Evolutionary conservation across 495 filamentous ascomycete species (phyloP), one percentile per base, ranked within the genome.

Genomic region (Annulohypoxylon moriforme): DNA sequence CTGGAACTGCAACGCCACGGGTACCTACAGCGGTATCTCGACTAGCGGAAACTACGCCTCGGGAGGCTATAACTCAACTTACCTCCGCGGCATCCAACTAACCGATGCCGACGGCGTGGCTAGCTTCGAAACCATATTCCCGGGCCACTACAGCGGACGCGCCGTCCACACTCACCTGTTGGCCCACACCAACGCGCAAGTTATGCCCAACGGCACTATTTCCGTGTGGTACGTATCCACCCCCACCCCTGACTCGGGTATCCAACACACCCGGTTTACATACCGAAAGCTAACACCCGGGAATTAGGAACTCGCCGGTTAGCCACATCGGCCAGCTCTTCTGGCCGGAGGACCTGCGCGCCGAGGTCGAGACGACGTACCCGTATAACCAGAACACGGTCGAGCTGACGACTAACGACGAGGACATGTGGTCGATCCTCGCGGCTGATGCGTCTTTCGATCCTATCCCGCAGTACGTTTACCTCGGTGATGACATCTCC

Each of bases 271-370:
- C 9, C 33, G 9, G 33, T 36, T 11, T 11, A 1, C 9, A 36
- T 11, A 18, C 14, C 8, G 11, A 40, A 40, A 16, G 22, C 49
- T 62, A 57, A 68, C 29, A 8, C 11, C 13, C 8, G 36, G 27
- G 16, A 22, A 49, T 16, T 16, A 62, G 58, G 27, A 76, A 78
- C 16, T 81, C 59, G 18, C 73, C 72, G 4, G 77, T 87, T 44
- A 78, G 81, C n/a, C 87, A 92, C 75, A 80, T 90, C 60, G 80
- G 89, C 63, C 89, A 91, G 76, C 68, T 91, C 13, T 92, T 89
- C 85, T 92, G 86, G 78, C 86, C 87, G 59, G 84, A 91, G 71
- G 82, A 80, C 31, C 83, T 90, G 18, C 84, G 87, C 67, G 76
- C 69, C 10, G 82, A 81, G 34, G 87, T 92, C 40, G 86, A 89